phyloP scores from a whole-genome alignment of 306 rosid species.

The Quillaja saponaria region DNA sequence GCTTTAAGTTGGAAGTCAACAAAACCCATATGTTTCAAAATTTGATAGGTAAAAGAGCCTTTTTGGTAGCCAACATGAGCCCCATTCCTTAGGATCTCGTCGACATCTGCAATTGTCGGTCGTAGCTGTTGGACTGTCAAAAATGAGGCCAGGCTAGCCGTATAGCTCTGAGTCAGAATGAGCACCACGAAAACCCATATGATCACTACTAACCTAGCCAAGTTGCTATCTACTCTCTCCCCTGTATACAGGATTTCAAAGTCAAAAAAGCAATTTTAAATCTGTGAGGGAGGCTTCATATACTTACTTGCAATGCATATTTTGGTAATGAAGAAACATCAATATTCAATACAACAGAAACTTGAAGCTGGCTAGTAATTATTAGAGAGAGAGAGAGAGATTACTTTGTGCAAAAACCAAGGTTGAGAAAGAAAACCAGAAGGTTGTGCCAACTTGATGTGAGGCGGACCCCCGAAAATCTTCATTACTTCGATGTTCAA shows the following conservation, averaged over 20 bases:
- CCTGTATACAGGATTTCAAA: not conserved
- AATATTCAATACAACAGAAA: not conserved
- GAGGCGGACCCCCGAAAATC: conserved; percentile 41
- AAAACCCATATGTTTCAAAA: conserved; percentile 6
- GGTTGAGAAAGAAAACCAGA: conserved; percentile 47
- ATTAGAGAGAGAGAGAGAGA: no score
- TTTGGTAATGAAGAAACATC: no score
- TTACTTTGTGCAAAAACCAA: not conserved
- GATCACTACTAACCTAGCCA: conserved; percentile 29
- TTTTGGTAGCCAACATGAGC: conserved; percentile 15
- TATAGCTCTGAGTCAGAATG: conserved; percentile 39
- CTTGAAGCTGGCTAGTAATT: not conserved
- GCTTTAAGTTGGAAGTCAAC: not conserved
- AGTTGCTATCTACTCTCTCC: conserved; percentile 31
- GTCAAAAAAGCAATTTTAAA: not conserved
- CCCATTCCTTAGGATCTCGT: conserved; percentile 16
- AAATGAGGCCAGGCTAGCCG: conserved; percentile 34
- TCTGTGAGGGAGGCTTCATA: no score
- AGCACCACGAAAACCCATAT: conserved; percentile 35
- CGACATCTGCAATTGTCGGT: conserved; percentile 2
- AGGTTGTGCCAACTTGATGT: conserved; percentile 40
- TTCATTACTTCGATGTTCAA: conserved; percentile 39
- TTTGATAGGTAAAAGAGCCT: conserved; percentile 4
- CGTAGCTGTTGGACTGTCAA: conserved; percentile 28
- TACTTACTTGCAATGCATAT: no score